Conservation (phyloP, 78 protist genomes). For the Dictyostelium purpureum region DNA sequence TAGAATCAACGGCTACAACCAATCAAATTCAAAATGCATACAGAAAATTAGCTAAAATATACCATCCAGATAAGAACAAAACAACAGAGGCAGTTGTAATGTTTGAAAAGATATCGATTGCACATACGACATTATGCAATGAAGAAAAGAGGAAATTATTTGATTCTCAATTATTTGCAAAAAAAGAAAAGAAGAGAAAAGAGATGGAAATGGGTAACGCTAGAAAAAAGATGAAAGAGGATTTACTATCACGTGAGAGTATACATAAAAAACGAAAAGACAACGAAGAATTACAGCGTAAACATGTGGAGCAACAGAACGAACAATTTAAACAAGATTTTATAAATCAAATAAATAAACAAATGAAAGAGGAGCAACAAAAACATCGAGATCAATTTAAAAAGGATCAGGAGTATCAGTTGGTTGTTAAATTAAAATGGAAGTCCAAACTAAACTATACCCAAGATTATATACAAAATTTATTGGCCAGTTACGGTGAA, state of each 20-base stretch:
- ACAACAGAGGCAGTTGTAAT: slow-evolving; percentile 57
- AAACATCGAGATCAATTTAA: background rate
- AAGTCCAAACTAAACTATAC: background rate
- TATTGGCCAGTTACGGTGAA: slow-evolving; percentile 22
- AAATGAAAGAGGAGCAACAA: background rate
- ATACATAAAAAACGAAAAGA: slow-evolving; percentile 26
- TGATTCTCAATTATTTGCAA: slow-evolving; percentile 12
- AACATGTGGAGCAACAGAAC: background rate
- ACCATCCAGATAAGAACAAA: slow-evolving; percentile 81
- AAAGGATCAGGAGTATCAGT: background rate
- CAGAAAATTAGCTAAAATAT: slow-evolving; percentile 46
- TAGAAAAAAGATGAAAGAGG: slow-evolving; percentile 44
- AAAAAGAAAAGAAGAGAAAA: slow-evolving; percentile 23
- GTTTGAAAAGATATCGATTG: slow-evolving; percentile 73
- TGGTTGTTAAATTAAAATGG: slow-evolving; percentile 34
- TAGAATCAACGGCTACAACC: slow-evolving; percentile 37
- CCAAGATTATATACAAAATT: background rate
- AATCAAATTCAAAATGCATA: slow-evolving; percentile 67
- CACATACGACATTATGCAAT: slow-evolving; percentile 17
- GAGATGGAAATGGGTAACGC: slow-evolving; percentile 46
- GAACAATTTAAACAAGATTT: slow-evolving; percentile 9
- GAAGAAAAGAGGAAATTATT: slow-evolving; percentile 5
- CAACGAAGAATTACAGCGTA: background rate
- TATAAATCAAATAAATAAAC: background rate
- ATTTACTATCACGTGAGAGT: slow-evolving; percentile 1